Evolutionary conservation across 2,329 filamentous ascomycete genomes (phyloP), one percentile per base, ranked within the genome.

Genomic region (Talaromyces pinophilus): DNA sequence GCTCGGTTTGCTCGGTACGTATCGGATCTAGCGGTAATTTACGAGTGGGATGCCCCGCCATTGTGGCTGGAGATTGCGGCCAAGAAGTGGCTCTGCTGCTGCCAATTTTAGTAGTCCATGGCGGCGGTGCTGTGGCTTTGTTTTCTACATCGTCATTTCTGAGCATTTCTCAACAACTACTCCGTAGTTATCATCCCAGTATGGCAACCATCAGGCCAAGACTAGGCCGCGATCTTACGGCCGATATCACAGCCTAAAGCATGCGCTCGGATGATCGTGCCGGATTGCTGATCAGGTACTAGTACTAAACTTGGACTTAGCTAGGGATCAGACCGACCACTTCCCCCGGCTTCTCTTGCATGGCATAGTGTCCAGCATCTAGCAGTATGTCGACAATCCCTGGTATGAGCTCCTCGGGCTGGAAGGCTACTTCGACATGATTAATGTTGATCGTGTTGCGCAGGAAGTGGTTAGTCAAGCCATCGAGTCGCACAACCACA

Each of bases 51-150:
- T 44, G 57, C 57, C 57, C 57, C 57, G 57, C 57, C 22, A 33
- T 46, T 22, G 57, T 44, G 57, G 57, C 57, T 46, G 57, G 38
- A 57, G 33, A 40, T 4, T 57, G 19, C 33, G 8, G 54, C 54
- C n/a, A 52, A 33, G 50, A 54, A 3, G 28, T 22, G 17, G 54
- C 33, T 22, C 10, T 17, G n/a, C 48, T 57, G 54, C 52, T 38
- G 50, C 54, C 33, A 57, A 40, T 57, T 57, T 57, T 57, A 57
- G 54, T 33, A 57, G n/a, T 19, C 17, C 30, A 1, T 4, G 11
- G 57, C 38, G 57, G 55, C 55, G 33, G 55, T 42, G 55, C 33
- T 59, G 33, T 33, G 50, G 50, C 50, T 54, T 54, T 19, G 50
- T 33, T 33, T 19, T n/a, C 7, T 54, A 3, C 17, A 30, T 54